Base-by-base conservation (phyloP, 768 basidiomycete species). In the Holtermannia corniformis region DNA sequence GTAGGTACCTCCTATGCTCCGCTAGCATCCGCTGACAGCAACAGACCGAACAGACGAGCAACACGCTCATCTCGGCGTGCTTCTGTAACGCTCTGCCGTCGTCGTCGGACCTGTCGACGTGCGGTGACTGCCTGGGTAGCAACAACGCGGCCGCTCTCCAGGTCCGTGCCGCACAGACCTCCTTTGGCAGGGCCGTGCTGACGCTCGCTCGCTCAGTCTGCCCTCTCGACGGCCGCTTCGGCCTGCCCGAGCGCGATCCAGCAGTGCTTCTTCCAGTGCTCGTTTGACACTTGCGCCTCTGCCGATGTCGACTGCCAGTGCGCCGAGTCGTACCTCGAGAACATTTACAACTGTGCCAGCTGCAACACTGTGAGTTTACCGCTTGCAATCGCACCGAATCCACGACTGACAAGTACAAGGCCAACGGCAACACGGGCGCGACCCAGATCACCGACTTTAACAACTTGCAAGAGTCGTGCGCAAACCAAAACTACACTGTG, bases 221-320 rank as follows among this genome's bases (percentile, higher is more conserved):
- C 46, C 25, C 25, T 57, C 24, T 12, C 49, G 21, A 21, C 28
- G 21, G 22, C 49, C 24, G 20, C 48, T 23, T 44, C 24, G 13
- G 47, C 47, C 12, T 55, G 50, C 42, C n/a, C 13, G 7, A 26
- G 16, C 3, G 26, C 45, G 4, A 16, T 24, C 4, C 24, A 68
- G 52, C 41, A 55, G 20, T 72, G 71, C 50, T 59, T 59, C 58
- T 71, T 71, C 58, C 49, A 47, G 14, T 72, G 69, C 48, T 54
- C 53, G 3, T 67, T 69, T 53, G 57, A 64, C 57, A 65, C 67
- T 41, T 71, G 67, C 50, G 47, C 28, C 4, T 46, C 59, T 12
- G 48, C 57, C 23, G 71, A 71, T 55, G 51, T 71, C 51, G 60
- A 51, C 27, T 72, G 71, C 54, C 71, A 72, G 56, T 72, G 71